Base-by-base conservation (phyloP, 2,329 filamentous ascomycete species). In the Orbilia blumenaviensis region DNA sequence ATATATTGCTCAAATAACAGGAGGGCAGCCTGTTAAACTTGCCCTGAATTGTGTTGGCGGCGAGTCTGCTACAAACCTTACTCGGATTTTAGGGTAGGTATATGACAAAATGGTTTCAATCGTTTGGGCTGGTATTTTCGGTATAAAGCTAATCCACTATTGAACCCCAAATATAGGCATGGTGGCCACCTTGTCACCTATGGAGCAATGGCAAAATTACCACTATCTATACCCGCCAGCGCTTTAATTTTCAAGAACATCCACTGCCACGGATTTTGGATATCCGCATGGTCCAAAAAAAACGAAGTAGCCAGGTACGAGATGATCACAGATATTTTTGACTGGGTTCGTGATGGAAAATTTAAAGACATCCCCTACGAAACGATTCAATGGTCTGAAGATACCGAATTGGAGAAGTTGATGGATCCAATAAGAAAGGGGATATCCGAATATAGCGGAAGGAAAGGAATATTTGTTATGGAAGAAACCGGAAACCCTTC, bases 21-120 rank as follows among this genome's bases (percentile, higher is more conserved):
- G 90, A 3, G 87, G 89, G 50, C 91, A 94, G 77, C 86, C 88
- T 12, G 86, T 98, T 66, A 88, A 89, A 44, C 85, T 99, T 0
- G 95, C 90, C 0, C 83, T 99, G 72, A 99, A 99, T 83, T 98
- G 95, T 82, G 94, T 99, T 0, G 95, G 95, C 38, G 95, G 95
- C 3, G 92, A 94, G 82, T 89, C 90, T 9, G 93, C 93, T 2
- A 90, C 91, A 27, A 87, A 90, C 0, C 85, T 99, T 81, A 91
- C 94, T 4, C 92, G 93, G 80, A 87, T 88, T 5, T 86, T 99
- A 2, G 73, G 67, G 79, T 80, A 69, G 23, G 64, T 81, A 82
- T 29, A 12, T 54, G 1, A 16, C n/a, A n/a, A n/a, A n/a, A n/a
- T n/a, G n/a, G n/a, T n/a, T n/a, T n/a, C n/a, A n/a, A n/a, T n/a